Percentiles rank a stretch among this genome's conserved stretches.
Evolutionary conservation across 1,284 basidiomycete genomes (phyloP).

Genomic region (Pyrrhoderma lamaoense): DNA sequence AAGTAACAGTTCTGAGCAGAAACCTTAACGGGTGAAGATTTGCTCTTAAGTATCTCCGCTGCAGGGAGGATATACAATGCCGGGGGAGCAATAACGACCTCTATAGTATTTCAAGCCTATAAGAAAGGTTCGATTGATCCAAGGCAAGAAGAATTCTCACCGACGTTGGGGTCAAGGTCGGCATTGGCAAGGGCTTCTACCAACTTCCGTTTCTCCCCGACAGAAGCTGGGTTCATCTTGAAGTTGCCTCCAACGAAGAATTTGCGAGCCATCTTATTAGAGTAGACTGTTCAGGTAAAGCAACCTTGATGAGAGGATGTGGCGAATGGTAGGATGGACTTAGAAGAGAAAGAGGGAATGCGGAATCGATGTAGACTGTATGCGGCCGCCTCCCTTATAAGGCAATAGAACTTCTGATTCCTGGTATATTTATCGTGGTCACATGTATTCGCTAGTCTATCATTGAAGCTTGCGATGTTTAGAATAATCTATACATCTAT

Average conservation of each 20-base stretch:
- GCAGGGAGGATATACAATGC: constrained; percentile 76
- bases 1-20: constrained; percentile 91
- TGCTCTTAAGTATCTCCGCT: constrained; percentile 43
- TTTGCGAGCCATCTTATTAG: constrained; percentile 40
- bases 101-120: constrained; percentile 34
- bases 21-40: constrained; percentile 65
- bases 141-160: constrained; percentile 35
- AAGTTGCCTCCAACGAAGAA: constrained; percentile 95
- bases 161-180: constrained; percentile 64
- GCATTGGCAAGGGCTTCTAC: constrained; percentile 69
- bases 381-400: constrained; percentile 6
- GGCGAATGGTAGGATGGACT: background rate
- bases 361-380: background rate
- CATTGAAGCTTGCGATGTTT: too few species aligned
- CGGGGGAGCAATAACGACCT: constrained; percentile 92
- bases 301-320: background rate
- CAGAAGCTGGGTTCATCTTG: constrained; percentile 84
- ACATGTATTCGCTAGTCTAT: constrained; percentile 3
- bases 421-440: background rate
- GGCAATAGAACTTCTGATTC: background rate
- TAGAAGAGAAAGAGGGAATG: constrained; percentile 1
- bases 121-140: background rate
- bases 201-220: constrained; percentile 57
- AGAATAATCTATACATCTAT: too few species aligned
- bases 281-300: too few species aligned